Conservation (phyloP, 148 eudicot genomes). For the Euryodendron excelsum region DNA sequence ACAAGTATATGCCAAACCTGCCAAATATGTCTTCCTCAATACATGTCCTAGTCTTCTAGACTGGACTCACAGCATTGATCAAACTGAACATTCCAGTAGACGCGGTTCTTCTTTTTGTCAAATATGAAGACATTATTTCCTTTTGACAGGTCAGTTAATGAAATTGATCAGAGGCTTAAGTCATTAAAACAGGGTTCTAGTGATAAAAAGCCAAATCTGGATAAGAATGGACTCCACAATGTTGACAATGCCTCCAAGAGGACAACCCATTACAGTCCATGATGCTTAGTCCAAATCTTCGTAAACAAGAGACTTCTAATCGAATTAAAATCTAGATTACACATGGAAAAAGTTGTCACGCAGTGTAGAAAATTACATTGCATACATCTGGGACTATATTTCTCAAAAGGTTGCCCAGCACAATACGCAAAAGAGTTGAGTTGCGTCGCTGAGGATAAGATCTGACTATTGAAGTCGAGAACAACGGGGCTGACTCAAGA, state of each 20-base stretch:
- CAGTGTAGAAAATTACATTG: not conserved
- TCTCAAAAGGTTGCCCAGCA: not conserved
- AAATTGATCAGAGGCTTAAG: not conserved
- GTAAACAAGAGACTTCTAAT: not conserved
- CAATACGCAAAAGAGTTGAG: too few relatives aligned
- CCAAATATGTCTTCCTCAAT: not conserved
- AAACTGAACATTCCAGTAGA: not conserved
- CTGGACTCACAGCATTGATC: not conserved
- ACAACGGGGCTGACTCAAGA: not conserved
- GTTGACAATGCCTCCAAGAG: not conserved
- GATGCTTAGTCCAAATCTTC: not conserved
- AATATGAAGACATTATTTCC: not conserved
- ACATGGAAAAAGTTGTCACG: not conserved
- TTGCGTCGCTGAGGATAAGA: not conserved
- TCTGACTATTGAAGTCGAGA: not conserved
- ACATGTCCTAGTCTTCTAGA: conserved; percentile 13
- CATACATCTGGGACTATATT: not conserved
- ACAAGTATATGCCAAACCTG: not conserved
- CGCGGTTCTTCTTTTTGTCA: conserved; percentile 6
- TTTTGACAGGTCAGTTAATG: not conserved
- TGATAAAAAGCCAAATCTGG: not conserved
- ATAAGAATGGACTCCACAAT: not conserved
- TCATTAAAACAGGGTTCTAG: not conserved
- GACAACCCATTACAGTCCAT: not conserved
- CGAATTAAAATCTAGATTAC: not conserved